Evolutionary conservation across 257 asterid species (phyloP).

Genomic region (Hygrophila difformis): DNA sequence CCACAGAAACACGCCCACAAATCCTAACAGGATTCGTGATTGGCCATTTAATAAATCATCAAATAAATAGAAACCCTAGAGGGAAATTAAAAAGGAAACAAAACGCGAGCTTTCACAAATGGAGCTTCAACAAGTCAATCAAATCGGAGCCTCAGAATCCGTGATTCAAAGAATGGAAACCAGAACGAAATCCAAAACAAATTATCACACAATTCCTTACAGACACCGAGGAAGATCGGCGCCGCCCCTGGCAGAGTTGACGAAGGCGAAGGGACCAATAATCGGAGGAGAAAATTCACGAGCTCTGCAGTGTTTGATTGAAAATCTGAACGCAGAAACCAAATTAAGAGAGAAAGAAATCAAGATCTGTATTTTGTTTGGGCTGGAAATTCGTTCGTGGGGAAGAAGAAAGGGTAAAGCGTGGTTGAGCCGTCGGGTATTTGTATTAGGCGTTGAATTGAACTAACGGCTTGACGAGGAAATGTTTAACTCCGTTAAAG

Average conservation of each 20-base stretch:
- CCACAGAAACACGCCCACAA: slow-evolving; percentile 25
- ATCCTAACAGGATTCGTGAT: slow-evolving; percentile 45
- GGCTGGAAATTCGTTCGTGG: slow-evolving; percentile 24
- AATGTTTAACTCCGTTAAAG: no score
- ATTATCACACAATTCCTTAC: no score
- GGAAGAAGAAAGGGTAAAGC: slow-evolving; percentile 21
- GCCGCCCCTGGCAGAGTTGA: slow-evolving; percentile 23
- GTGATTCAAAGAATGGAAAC: slow-evolving; percentile 9
- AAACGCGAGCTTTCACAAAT: background rate
- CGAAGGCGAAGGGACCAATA: slow-evolving; percentile 12
- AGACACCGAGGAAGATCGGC: slow-evolving; percentile 31
- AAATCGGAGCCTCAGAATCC: slow-evolving; percentile 14
- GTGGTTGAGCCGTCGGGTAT: no score
- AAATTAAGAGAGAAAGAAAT: background rate
- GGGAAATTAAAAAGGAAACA: slow-evolving; percentile 1
- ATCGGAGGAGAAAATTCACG: slow-evolving; percentile 18
- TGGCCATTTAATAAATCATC: slow-evolving; percentile 21
- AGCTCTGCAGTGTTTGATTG: slow-evolving; percentile 20
- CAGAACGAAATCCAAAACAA: slow-evolving; percentile 21
- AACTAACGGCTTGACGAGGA: no score
- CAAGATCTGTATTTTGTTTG: slow-evolving; percentile 12
- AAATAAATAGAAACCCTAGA: slow-evolving; percentile 3
- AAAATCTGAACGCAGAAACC: background rate
- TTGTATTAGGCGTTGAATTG: no score
- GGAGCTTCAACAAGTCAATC: slow-evolving; percentile 14